Evolutionary conservation across 1,139 yeast genomes (phyloP).

Genomic region (Ogataea hybrid): DNA sequence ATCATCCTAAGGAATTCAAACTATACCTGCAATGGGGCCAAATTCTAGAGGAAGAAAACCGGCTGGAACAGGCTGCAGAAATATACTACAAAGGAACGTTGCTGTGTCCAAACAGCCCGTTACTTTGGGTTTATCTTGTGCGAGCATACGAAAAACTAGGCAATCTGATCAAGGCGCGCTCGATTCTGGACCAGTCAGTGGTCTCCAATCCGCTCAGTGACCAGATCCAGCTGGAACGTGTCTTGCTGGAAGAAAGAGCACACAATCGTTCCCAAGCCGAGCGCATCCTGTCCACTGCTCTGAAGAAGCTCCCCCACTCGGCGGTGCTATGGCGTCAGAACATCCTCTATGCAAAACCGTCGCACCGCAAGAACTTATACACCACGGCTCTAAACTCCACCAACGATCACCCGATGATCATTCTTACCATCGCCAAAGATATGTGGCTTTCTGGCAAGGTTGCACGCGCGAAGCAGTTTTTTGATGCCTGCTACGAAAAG

Average conservation of each 20-base stretch:
- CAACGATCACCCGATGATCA: constrained; percentile 55
- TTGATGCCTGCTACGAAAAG: constrained; percentile 62
- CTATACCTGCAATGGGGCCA: constrained; percentile 62
- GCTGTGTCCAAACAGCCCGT: constrained; percentile 40
- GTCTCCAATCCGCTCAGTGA: constrained; percentile 50
- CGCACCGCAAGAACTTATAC: constrained; percentile 62
- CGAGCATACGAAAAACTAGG: constrained; percentile 45
- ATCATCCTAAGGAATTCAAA: constrained; percentile 47
- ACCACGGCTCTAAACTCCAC: constrained; percentile 73
- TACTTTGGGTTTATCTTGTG: constrained; percentile 58
- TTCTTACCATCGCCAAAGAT: constrained; percentile 63
- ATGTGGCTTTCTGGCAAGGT: constrained; percentile 70
- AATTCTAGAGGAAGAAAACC: constrained; percentile 36
- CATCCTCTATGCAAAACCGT: constrained; percentile 46
- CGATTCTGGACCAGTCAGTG: constrained; percentile 69
- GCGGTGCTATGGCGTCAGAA: constrained; percentile 61
- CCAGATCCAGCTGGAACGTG: constrained; percentile 54
- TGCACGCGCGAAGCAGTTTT: constrained; percentile 70
- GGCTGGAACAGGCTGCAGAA: constrained; percentile 44
- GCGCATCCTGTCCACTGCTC: constrained; percentile 56
- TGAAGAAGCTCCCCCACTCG: constrained; percentile 58
- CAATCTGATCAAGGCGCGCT: constrained; percentile 60
- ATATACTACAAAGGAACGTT: constrained; percentile 49
- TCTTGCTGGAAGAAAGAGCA: constrained; percentile 54
- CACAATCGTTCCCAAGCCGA: constrained; percentile 54